phyloP scores from a whole-genome alignment of 176 grass and related monocot genomes.

The Thinopyrum elongatum region DNA sequence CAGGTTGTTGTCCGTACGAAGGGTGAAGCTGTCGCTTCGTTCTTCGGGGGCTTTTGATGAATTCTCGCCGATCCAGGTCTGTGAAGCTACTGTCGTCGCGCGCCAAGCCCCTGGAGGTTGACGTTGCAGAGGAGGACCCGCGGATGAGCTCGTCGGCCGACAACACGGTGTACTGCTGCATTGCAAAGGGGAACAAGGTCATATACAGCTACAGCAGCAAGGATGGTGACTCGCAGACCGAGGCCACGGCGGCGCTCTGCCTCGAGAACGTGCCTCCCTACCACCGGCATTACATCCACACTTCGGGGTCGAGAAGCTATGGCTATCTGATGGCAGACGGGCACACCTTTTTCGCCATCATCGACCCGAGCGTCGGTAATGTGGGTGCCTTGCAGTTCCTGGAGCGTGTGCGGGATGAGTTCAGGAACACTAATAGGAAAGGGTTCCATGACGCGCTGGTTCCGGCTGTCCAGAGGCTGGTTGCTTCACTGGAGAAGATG shows the following conservation, averaged over 20 bases:
- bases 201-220: conserved; percentile 70
- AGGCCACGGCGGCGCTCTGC: conserved; percentile 57
- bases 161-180: conserved; percentile 93
- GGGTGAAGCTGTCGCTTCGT: conserved; percentile 5
- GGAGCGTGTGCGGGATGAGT: conserved; percentile 51
- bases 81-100: conserved; percentile 64
- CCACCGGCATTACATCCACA: conserved; percentile 82
- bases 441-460: conserved; percentile 56
- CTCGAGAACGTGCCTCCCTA: conserved; percentile 50
- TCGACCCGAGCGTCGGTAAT: conserved; percentile 75
- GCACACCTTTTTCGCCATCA: conserved; percentile 78
- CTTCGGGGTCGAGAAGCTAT: conserved; percentile 50
- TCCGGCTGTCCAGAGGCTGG: conserved; percentile 68
- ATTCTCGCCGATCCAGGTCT: conserved; percentile 78
- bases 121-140: conserved; percentile 44
- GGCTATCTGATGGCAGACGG: conserved; percentile 63
- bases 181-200: conserved; percentile 59
- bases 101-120: conserved; percentile 59
- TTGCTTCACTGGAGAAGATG: conserved; percentile 81
- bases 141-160: conserved; percentile 68
- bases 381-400: conserved; percentile 69
- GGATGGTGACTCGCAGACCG: conserved; percentile 45
- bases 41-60: conserved; percentile 50
- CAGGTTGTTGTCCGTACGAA: neutral
- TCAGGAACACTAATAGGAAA: conserved; percentile 36